Evolutionary conservation across 306 rosid species (phyloP).

Genomic region (Hippophae gyantsensis): DNA sequence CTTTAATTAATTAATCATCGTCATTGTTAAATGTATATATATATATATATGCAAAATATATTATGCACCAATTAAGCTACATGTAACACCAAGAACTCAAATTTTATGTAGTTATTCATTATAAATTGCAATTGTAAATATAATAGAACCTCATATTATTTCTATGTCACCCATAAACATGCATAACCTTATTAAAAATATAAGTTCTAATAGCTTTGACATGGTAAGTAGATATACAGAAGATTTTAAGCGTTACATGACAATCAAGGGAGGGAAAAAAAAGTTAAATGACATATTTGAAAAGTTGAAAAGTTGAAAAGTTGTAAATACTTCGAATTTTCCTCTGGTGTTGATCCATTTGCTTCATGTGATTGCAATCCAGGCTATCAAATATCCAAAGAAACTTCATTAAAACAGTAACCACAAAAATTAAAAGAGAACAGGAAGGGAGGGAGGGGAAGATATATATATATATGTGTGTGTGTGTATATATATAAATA

Average conservation of each 20-base stretch:
- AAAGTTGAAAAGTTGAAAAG: neutral
- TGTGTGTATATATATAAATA: too few relatives aligned
- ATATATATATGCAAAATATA: too few relatives aligned
- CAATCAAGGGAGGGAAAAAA: too few relatives aligned
- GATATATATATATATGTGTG: too few relatives aligned
- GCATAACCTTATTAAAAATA: neutral
- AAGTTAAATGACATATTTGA: neutral
- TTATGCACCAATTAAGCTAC: too few relatives aligned
- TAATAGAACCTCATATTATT: too few relatives aligned
- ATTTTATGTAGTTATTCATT: too few relatives aligned
- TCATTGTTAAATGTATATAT: too few relatives aligned
- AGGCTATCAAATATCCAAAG: slow-evolving; percentile 49
- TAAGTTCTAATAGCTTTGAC: too few relatives aligned
- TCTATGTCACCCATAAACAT: neutral
- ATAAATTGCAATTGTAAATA: too few relatives aligned
- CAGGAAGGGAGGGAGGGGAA: neutral
- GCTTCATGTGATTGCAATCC: slow-evolving; percentile 48
- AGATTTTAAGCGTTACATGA: neutral
- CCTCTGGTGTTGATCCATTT: slow-evolving; percentile 57
- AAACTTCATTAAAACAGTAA: slow-evolving; percentile 16
- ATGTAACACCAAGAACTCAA: too few relatives aligned
- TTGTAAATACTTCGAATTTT: slow-evolving; percentile 68
- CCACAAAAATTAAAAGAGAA: neutral
- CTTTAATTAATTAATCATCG: too few relatives aligned
- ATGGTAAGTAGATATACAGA: neutral